Evolutionary conservation across 139 green algal species (phyloP).

Genomic region (Asterochloris sp.): DNA sequence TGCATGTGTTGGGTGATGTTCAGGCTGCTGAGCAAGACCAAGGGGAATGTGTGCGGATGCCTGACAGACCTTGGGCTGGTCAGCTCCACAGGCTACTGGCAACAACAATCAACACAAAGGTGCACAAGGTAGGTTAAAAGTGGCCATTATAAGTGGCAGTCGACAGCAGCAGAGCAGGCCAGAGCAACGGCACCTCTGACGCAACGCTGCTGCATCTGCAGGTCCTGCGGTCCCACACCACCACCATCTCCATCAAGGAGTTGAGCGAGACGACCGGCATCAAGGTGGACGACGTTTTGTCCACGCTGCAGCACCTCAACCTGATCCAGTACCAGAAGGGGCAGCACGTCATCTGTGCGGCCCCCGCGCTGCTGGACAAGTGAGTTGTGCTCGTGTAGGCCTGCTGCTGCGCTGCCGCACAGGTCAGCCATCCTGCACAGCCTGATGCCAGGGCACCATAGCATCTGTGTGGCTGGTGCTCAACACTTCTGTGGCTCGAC

Average conservation of each 20-base stretch:
- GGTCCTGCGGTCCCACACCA: constrained; percentile 70
- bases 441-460: too few relatives aligned
- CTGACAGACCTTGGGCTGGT: too few relatives aligned
- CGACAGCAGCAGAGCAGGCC: too few relatives aligned
- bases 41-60: too few relatives aligned
- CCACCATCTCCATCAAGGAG: constrained; percentile 88
- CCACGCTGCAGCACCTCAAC: constrained; percentile 79
- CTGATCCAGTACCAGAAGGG: constrained; percentile 85
- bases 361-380: constrained; percentile 58
- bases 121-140: too few relatives aligned
- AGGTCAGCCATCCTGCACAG: background rate
- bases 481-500: background rate
- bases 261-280: constrained; percentile 88
- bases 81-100: too few relatives aligned
- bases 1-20: too few relatives aligned
- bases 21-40: too few relatives aligned
- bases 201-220: constrained; percentile 42
- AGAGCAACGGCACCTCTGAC: too few relatives aligned
- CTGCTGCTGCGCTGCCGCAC: constrained; percentile 12
- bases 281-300: constrained; percentile 91
- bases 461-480: too few relatives aligned
- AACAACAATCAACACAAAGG: too few relatives aligned
- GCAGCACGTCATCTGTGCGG: constrained; percentile 63
- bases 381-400: background rate
- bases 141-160: too few relatives aligned